Evolutionary conservation across 202 grass and related monocot species (phyloP), one percentile per base, ranked within the genome.

Genomic region (Setaria italica): DNA sequence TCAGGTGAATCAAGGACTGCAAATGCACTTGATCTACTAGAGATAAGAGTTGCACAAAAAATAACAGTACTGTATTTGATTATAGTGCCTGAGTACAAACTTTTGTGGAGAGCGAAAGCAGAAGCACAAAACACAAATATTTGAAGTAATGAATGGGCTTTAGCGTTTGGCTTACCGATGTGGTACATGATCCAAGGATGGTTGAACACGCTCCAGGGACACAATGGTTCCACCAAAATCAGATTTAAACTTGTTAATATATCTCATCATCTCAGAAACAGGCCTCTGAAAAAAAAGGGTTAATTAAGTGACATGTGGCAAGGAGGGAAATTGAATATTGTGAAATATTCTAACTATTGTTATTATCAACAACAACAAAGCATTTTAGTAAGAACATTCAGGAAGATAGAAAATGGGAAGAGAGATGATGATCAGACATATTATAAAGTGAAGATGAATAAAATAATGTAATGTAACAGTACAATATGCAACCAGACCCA

Each of bases 181-280:
- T 83, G 90, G 79, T 62, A 99, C 93, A 74, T 99, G 93, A 85
- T 99, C 93, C 86, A 99, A 92, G 48, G 96, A 99, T 64, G 93
- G 93, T 78, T 99, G 91, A 78, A 95, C 93, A 69, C 88, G 88
- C 84, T 99, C 91, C 84, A 99, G 79, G 59, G 93, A 95, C 68
- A 95, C 88, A 85, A 98, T 73, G 74, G 88, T 89, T 72, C 86
- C 93, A 73, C 96, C 93, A 83, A 99, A 99, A 89, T 99, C 93
- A 86, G 91, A 95, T 85, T 99, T 99, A 66, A 99, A 99, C 86
- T 99, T 99, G 83, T 94, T 99, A 60, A 99, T 92, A 87, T 91
- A 95, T 80, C 89, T 92, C 58, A 95, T 85, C 96, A 99, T 95
- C 84, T 99, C 93, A 62, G 88, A 90, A 88, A 90, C 86, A 73